A percentile compares a stretch with the other conserved stretches of the same genome.
Evolutionary conservation across 129 eudicot species (phyloP).

Genomic region (Smallanthus sonchifolius): DNA sequence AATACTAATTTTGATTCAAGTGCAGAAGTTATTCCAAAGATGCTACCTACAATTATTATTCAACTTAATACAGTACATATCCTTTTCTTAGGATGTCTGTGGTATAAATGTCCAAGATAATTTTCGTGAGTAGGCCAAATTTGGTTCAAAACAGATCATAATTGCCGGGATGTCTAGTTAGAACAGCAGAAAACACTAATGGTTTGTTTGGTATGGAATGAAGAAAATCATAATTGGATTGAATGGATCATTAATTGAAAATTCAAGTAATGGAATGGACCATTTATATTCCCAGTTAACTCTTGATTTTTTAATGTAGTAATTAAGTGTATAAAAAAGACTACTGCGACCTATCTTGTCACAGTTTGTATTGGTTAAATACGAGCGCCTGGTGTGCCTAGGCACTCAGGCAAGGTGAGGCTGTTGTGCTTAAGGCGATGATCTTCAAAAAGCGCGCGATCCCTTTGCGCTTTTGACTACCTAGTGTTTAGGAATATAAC

Average conservation of each 20-base stretch:
- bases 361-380: too few relatives aligned
- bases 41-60: neutral
- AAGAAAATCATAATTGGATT: neutral
- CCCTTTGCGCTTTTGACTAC: neutral
- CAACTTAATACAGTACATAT: neutral
- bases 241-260: neutral
- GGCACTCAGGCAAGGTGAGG: too few relatives aligned
- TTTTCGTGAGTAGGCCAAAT: neutral
- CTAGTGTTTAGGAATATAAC: neutral
- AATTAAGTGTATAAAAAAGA: neutral
- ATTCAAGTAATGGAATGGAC: neutral
- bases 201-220: neutral
- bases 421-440: too few relatives aligned
- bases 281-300: neutral
- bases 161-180: neutral
- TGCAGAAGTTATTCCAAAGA: neutral
- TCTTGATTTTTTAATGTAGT: neutral
- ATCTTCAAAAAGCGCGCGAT: too few relatives aligned
- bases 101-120: constrained; percentile 1
- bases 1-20: constrained; percentile 4
- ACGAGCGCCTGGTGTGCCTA: too few relatives aligned
- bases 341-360: neutral
- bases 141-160: neutral
- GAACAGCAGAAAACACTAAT: neutral
- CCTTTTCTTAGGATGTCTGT: neutral